Evolutionary conservation across 2,329 filamentous ascomycete species (phyloP), one percentile per base, ranked within the genome.

Genomic region (Neocatenulostroma microsporum): DNA sequence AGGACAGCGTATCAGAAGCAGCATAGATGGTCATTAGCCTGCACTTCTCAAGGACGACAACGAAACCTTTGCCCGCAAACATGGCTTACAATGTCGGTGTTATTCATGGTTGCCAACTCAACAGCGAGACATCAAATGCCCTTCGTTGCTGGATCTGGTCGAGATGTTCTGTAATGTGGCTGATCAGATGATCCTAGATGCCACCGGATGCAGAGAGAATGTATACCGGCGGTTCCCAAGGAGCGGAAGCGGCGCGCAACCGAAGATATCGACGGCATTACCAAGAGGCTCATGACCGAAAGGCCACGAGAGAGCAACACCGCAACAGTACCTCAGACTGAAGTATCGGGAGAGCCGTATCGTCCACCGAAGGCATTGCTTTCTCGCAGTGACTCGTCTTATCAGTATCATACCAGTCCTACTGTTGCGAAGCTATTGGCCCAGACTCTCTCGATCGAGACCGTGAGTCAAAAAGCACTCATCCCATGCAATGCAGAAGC

Each of bases 161-260:
- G n/a, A n/a, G n/a, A n/a, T n/a, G n/a, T n/a, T 18, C 14, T 17
- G 29, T 30, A 5, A 30, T 6, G n/a, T 17, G 29, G 29, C 45
- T 49, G 29, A 51, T 34, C 20, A 34, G 18, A 25, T 18, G 18
- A 7, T 21, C 18, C 41, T n/a, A 55, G 52, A 45, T 55, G 52
- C 33, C 31, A 44, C 36, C 49, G 51, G 15, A 51, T 50, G 47
- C 41, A 44, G 30, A 41, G 43, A 41, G 46, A 53, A 21, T 55
- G 52, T 30, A 31, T 46, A 17, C 45, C 50, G 30, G 42, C 47
- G 6, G 39, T 54, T 14, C 51, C 49, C 12, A 53, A 51, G 37
- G 42, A 48, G 30, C 42, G 51, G n/a, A 53, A 53, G 32, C 45
- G 49, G 21, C 40, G 46, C 18, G 46, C 45, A 24, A 41, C 42